Conservation (phyloP, 2,329 filamentous ascomycete species). For the Teratosphaeriaceae sp. region DNA sequence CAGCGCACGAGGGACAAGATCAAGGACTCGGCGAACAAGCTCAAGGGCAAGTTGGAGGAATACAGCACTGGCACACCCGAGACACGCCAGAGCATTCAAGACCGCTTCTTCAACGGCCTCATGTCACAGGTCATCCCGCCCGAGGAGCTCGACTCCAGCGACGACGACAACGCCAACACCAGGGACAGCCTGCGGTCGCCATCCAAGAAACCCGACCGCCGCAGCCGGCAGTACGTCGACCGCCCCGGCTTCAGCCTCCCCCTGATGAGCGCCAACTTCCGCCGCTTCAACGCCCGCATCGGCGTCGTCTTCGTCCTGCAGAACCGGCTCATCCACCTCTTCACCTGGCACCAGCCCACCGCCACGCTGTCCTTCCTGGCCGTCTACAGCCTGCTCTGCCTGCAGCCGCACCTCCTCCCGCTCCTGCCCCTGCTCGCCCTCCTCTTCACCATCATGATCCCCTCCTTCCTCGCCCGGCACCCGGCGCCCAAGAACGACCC, state of each 20-base stretch:
- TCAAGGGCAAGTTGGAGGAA: conserved; percentile 36
- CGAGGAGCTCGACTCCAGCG: conserved; percentile 46
- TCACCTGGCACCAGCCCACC: conserved; percentile 73
- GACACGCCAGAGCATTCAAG: conserved; percentile 52
- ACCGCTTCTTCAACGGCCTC: conserved; percentile 71
- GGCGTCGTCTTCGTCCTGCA: conserved; percentile 94
- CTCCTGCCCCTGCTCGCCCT: conserved; percentile 68
- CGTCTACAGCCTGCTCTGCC: conserved; percentile 84
- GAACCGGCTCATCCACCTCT: conserved; percentile 65
- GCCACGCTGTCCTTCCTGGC: conserved; percentile 88
- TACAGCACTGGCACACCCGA: conserved; percentile 15
- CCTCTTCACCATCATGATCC: conserved; percentile 80
- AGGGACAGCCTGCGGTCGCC: not conserved
- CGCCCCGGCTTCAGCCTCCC: conserved; percentile 82
- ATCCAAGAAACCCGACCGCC: conserved; percentile 39
- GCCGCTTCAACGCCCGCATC: conserved; percentile 90
- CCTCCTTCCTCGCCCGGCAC: conserved; percentile 77
- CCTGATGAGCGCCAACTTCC: conserved; percentile 92
- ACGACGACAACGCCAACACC: conserved; percentile 31
- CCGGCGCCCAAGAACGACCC: conserved; percentile 53
- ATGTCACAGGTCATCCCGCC: conserved; percentile 71
- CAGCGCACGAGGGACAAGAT: conserved; percentile 30
- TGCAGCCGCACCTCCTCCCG: conserved; percentile 79
- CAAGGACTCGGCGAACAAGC: conserved; percentile 32
- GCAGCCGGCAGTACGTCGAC: conserved; percentile 50